Base-by-base conservation (phyloP, 2,329 filamentous ascomycete species). In the Monosporascus sp. region DNA sequence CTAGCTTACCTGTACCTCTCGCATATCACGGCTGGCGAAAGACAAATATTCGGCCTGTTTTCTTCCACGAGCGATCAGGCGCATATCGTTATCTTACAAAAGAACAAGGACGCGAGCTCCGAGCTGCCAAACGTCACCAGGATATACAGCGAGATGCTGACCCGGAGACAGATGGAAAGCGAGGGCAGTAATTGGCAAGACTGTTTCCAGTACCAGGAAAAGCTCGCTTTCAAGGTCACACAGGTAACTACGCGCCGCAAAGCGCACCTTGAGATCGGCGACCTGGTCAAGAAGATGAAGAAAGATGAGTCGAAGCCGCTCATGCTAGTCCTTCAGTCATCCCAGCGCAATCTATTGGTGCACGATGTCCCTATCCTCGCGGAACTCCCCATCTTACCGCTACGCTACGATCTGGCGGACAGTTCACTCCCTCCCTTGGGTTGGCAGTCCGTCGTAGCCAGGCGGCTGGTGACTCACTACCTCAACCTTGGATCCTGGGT, bases 401-500 rank as follows among this genome's bases (percentile, higher is more conserved):
- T 99, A 48, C 87, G 87, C 63, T 87, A 90, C 55, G 90, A 97
- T 63, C 81, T 87, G 25, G 82, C 86, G 0, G 95, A 99, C 66
- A 90, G 89, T 68, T 87, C 91, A 38, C 77, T 97, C 5, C 94
- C 94, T 9, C 91, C 93, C 0, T 79, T 99, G 17, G 92, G 91
- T 2, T 99, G 94, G 94, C 94, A 97, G 69, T 79, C 85, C 0
- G 92, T 96, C 55, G 86, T 95, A 54, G 90, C 91, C 2, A 90
- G 90, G 63, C 84, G 93, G 25, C 75, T 97, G 9, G 87, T 97
- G 8, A 86, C 86, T 27, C 90, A 96, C 65, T 99, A 97, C 67
- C 81, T 99, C 15, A 90, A 90, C 53, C 81, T 99, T n/a, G 90
- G 91, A 1, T 86, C 89, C 0, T 99, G 94, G 93, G 82, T 99